phyloP scores from a whole-genome alignment of 352 stramenopile species.

The Halophytophthora batemanensis region DNA sequence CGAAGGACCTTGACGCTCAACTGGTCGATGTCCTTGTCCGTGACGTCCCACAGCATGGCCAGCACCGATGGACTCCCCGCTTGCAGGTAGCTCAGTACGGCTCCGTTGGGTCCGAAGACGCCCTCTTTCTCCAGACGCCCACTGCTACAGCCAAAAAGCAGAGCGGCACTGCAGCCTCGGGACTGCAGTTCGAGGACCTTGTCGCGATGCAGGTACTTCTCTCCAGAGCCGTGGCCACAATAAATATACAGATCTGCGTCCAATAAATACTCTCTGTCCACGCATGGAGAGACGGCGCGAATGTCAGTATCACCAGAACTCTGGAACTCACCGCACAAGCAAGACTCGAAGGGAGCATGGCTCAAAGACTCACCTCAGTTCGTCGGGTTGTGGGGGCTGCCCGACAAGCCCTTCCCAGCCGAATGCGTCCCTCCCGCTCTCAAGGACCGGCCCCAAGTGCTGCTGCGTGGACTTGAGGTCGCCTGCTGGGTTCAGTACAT shows the following conservation, averaged over 20 bases:
- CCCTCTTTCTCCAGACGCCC: slow-evolving; percentile 83
- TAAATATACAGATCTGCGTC: slow-evolving; percentile 93
- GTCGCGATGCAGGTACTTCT: slow-evolving; percentile 88
- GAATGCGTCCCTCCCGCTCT: slow-evolving; percentile 21
- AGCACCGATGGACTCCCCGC: slow-evolving; percentile 93
- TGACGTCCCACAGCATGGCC: slow-evolving; percentile 99
- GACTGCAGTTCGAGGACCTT: slow-evolving; percentile 59
- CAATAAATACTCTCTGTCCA: slow-evolving; percentile 40
- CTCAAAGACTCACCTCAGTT: slow-evolving; percentile 39
- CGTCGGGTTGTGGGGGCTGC: slow-evolving; percentile 40
- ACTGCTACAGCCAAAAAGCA: slow-evolving; percentile 98
- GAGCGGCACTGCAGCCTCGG: slow-evolving; percentile 59
- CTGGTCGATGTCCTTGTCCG: slow-evolving; percentile 98
- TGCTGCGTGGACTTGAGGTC: slow-evolving; percentile 66
- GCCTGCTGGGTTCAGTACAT: slow-evolving; percentile 69
- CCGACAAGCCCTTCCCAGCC: slow-evolving; percentile 57
- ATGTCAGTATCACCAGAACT: slow-evolving; percentile 4
- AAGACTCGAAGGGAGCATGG: neutral
- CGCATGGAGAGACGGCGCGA: neutral
- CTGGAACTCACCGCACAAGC: neutral
- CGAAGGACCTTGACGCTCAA: slow-evolving; percentile 63
- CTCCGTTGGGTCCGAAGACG: slow-evolving; percentile 93
- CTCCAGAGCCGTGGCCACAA: slow-evolving; percentile 96
- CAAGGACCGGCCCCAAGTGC: slow-evolving; percentile 55
- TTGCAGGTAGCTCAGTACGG: slow-evolving; percentile 92